phyloP scores from a whole-genome alignment of 148 eudicot genomes.

The Heliosperma pusillum region DNA sequence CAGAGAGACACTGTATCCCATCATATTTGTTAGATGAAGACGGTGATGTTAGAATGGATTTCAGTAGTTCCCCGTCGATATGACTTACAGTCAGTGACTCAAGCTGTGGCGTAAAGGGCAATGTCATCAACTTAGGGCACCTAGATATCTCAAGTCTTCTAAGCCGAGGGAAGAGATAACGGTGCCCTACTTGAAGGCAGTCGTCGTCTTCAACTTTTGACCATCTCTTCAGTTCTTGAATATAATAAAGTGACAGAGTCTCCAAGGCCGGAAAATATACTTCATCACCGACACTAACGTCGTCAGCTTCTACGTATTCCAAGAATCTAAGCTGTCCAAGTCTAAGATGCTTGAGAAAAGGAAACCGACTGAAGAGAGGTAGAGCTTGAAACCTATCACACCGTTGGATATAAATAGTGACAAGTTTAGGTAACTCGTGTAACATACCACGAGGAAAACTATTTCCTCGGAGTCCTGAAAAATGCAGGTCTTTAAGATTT shows the following conservation, averaged over 20 bases:
- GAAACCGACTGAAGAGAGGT: slow-evolving; percentile 14
- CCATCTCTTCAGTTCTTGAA: slow-evolving; percentile 18
- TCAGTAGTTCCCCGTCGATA: slow-evolving; percentile 8
- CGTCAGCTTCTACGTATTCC: slow-evolving; percentile 12
- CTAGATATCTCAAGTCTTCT: background rate
- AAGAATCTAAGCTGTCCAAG: background rate
- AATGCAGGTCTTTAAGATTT: background rate
- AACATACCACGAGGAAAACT: slow-evolving; percentile 1
- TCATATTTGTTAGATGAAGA: background rate
- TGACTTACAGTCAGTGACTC: slow-evolving; percentile 5
- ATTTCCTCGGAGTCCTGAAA: background rate
- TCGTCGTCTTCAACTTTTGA: background rate
- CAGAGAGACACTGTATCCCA: slow-evolving; percentile 6
- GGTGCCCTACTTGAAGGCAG: background rate
- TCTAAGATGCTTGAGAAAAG: slow-evolving; percentile 15
- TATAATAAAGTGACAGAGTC: background rate
- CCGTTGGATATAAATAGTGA: background rate
- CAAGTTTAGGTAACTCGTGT: slow-evolving; percentile 6
- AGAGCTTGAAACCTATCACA: slow-evolving; percentile 8
- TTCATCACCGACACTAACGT: background rate
- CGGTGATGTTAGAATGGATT: background rate
- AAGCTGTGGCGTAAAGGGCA: slow-evolving; percentile 12
- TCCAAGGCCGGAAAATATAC: slow-evolving; percentile 15
- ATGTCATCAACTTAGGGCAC: slow-evolving; percentile 14
- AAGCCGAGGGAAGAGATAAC: slow-evolving; percentile 13